phyloP scores from a whole-genome alignment of 371 early-diverging fungal species.

The Mortierella sp. region DNA sequence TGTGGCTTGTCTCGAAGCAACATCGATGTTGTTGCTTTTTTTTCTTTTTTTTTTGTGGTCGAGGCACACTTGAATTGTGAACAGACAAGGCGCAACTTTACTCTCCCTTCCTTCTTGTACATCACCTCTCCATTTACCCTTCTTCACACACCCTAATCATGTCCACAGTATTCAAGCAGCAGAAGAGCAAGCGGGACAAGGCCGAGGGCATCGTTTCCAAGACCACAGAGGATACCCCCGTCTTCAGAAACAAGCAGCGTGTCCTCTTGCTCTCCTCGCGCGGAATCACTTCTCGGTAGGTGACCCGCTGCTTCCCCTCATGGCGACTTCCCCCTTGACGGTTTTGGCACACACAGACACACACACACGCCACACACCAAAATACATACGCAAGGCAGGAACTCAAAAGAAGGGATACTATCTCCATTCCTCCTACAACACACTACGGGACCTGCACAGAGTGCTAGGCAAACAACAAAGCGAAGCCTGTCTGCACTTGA shows the following conservation, averaged over 20 bases:
- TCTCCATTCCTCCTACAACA: background rate
- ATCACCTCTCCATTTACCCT: conserved; percentile 12
- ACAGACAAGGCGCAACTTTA: background rate
- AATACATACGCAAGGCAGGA: background rate
- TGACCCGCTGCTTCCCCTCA: background rate
- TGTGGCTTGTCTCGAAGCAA: background rate
- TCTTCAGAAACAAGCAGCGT: conserved; percentile 82
- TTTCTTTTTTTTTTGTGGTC: conserved; percentile 4
- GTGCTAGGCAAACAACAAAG: no score
- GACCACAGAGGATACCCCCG: conserved; percentile 30
- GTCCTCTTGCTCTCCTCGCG: conserved; percentile 92
- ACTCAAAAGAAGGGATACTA: background rate
- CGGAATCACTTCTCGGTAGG: conserved; percentile 89
- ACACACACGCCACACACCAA: background rate
- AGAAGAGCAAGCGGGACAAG: conserved; percentile 61
- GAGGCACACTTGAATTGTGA: background rate
- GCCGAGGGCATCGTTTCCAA: conserved; percentile 40
- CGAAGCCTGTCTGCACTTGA: background rate
- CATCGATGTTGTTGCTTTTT: conserved; percentile 2
- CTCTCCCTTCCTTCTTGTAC: background rate
- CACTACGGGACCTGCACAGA: background rate
- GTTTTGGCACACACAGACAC: background rate
- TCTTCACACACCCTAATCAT: conserved; percentile 11
- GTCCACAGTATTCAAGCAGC: conserved; percentile 52
- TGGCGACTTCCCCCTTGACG: background rate